Evolutionary conservation across 768 basidiomycete species (phyloP), one percentile per base, ranked within the genome.

Genomic region (Sutorius australiensis): DNA sequence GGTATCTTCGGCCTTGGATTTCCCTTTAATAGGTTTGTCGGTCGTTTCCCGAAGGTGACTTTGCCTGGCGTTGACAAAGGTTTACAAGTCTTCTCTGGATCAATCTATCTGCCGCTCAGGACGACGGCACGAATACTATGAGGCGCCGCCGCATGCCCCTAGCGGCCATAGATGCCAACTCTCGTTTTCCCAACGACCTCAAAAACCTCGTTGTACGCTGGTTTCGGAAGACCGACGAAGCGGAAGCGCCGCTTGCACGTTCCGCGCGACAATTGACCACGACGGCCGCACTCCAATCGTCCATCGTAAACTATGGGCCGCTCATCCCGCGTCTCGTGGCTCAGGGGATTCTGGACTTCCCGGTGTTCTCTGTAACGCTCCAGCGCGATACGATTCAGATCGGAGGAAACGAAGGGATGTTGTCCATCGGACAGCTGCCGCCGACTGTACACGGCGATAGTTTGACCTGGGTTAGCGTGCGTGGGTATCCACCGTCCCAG

Each of bases 1-100:
- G 89, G 87, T 3, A 87, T 90, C 38, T 76, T 90, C 51, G 89
- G 89, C 0, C 73, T 89, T 10, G 88, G 89, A 0, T 90, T 90
- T 57, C 86, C 88, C 3, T 64, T 80, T 13, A 85, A 84, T 56
- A 89, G 87, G 87, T 86, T 24, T 13, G 72, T 57, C 5, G 12
- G 14, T 32, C 45, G 19, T 16, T 49, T 8, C 34, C 31, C 45
- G 19, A 19, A 33, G 6, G 40, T 0, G 21, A 17, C n/a, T 9
- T 37, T 24, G 9, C n/a, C 12, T 6, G 16, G n/a, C 53, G 11
- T 44, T 54, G 39, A 56, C 48, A 16, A n/a, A 6, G 6, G 32
- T 33, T 24, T 43, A 48, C 37, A 19, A 83, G 80, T 58, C 73
- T 75, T 12, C 73, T 83, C 21, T 81, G 77, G 78, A 67, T 64